A percentile compares a stretch with the other conserved stretches of the same genome.
phyloP scores from a whole-genome alignment of 1,284 basidiomycete species.

The Boletus subluridellus region DNA sequence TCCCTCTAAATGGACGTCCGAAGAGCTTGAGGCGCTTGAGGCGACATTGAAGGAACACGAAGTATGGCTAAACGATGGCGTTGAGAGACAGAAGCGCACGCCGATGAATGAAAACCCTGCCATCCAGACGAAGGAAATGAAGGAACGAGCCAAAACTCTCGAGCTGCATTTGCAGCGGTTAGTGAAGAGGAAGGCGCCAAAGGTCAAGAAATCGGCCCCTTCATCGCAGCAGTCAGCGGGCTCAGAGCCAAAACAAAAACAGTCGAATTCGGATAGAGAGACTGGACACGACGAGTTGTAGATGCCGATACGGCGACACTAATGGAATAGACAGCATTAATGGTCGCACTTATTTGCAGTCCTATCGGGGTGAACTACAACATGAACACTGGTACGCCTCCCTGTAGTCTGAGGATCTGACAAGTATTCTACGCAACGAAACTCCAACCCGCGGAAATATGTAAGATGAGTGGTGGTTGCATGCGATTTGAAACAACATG shows the following conservation, averaged over 20 bases:
- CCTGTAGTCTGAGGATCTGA: neutral
- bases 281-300: conserved; percentile 32
- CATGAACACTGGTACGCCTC: neutral
- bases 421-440: neutral
- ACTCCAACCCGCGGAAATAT: neutral
- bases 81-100: conserved; percentile 75
- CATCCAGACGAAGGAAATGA: conserved; percentile 78
- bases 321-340: conserved; percentile 13
- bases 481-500: too few species aligned
- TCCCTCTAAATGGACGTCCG: conserved; percentile 74
- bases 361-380: neutral
- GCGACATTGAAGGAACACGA: conserved; percentile 73
- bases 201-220: conserved; percentile 42
- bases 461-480: neutral
- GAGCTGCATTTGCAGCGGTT: conserved; percentile 71
- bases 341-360: neutral
- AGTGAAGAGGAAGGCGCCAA: conserved; percentile 62
- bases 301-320: conserved; percentile 6
- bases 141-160: conserved; percentile 72
- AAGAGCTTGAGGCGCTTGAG: conserved; percentile 78
- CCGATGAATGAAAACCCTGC: conserved; percentile 77
- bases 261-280: conserved; percentile 15
- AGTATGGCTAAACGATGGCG: conserved; percentile 72
- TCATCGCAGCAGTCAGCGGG: conserved; percentile 17
- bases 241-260: conserved; percentile 20